Evolutionary conservation across 2,329 filamentous ascomycete genomes (phyloP), one percentile per base, ranked within the genome.

Genomic region (Colletotrichum sp.): DNA sequence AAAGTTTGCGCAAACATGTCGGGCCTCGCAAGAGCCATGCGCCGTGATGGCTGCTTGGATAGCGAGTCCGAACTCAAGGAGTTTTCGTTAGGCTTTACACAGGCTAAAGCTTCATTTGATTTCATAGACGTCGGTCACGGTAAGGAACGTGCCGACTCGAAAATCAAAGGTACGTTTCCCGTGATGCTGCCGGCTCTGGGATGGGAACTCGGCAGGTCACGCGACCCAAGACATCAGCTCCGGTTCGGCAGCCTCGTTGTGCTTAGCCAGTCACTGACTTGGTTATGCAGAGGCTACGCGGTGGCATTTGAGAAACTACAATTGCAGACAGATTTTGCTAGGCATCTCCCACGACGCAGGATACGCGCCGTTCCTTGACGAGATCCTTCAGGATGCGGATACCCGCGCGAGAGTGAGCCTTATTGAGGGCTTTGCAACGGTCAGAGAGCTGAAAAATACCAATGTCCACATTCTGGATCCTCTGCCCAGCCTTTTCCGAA

Each of bases 51-150:
- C 62, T 83, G 81, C 65, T 78, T 90, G 38, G 83, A 84, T 15
- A 85, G 79, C 71, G 81, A 85, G 43, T 79, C 79, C n/a, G 83
- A 86, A 54, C 81, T 92, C 29, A 87, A 84, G 72, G 87, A 92
- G 64, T 93, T 93, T 82, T 86, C 87, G 31, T 78, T 86, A 72
- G 91, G 89, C 47, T 93, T 92, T 83, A 91, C 88, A 63, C 90
- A 91, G 80, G 87, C 85, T 73, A 87, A 87, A 76, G 85, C 89
- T 12, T 87, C 87, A 13, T 92, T 92, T 83, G 90, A 93, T 80
- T 93, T 92, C 83, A 84, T 92, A 71, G 90, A 93, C 78, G 87
- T 93, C 67, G 90, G 91, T 38, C 82, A 86, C 76, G 87, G 87
- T 58, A 91, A 91, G 79, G 90, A 92, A 77, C 84, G 88, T 64